Evolutionary conservation across 106 monocot species (phyloP).

Genomic region (Vanilla planifolia): DNA sequence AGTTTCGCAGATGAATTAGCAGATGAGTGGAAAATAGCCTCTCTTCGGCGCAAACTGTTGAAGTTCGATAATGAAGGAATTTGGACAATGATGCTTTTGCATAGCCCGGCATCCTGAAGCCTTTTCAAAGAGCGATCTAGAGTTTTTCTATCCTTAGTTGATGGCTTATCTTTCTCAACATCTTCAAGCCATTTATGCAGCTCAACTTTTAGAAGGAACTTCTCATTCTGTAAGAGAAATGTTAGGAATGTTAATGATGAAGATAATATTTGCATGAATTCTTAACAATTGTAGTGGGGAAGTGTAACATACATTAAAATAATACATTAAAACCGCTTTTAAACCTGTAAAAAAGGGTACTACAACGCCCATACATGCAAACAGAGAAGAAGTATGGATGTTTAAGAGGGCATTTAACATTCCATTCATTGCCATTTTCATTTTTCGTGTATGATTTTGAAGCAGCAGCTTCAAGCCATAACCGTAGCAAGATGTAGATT

Average conservation of each 20-base stretch:
- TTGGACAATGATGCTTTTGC: conserved; percentile 38
- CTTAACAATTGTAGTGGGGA: no score
- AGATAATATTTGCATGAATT: no score
- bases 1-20: conserved; percentile 34
- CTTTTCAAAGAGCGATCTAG: conserved; percentile 45
- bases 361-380: no score
- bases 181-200: conserved; percentile 52
- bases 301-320: no score
- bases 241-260: background rate
- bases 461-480: no score
- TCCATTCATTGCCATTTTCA: no score
- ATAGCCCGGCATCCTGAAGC: conserved; percentile 39
- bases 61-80: conserved; percentile 47
- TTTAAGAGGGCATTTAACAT: no score
- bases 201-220: conserved; percentile 46
- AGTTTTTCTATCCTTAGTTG: conserved; percentile 45
- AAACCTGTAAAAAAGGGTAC: no score
- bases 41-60: conserved; percentile 30
- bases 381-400: no score
- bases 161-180: conserved; percentile 41
- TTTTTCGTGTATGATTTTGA: no score
- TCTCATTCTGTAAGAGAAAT: conserved; percentile 38
- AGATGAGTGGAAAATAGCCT: conserved; percentile 57
- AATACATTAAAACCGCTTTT: no score
- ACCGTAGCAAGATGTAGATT: no score